Percentiles rank a stretch among this genome's conserved stretches.
Conservation (phyloP, 2,329 filamentous ascomycete genomes). For the Colletotrichum trifolii region DNA sequence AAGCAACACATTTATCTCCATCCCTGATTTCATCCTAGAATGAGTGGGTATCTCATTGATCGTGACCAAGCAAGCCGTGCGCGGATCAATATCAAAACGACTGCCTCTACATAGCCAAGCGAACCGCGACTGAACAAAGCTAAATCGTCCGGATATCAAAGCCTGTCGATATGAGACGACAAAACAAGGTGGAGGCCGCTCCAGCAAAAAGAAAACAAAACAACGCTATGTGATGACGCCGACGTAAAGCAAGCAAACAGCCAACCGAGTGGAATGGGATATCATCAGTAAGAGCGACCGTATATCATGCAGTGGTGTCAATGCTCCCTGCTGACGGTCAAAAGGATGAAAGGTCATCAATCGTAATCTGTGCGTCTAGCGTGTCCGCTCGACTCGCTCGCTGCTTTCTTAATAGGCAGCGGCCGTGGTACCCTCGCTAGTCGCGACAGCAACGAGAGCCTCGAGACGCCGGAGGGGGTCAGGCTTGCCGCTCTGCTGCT, state of each 20-base stretch:
- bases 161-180: slow-evolving; percentile 4
- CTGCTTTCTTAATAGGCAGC: slow-evolving; percentile 48
- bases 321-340: slow-evolving; percentile 20
- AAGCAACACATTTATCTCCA: slow-evolving; percentile 29
- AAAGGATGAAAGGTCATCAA: slow-evolving; percentile 26
- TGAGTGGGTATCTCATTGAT: slow-evolving; percentile 35
- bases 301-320: slow-evolving; percentile 17
- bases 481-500: slow-evolving; percentile 39
- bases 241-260: slow-evolving; percentile 19
- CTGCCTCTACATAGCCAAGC: slow-evolving; percentile 10
- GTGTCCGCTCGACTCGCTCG: neutral
- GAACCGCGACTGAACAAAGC: neutral
- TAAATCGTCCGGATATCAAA: slow-evolving; percentile 13
- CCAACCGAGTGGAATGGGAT: slow-evolving; percentile 25
- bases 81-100: slow-evolving; percentile 16
- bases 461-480: slow-evolving; percentile 53
- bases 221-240: slow-evolving; percentile 35
- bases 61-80: slow-evolving; percentile 27
- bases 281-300: slow-evolving; percentile 33
- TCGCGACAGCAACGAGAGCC: slow-evolving; percentile 57
- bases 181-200: slow-evolving; percentile 2
- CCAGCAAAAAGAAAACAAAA: slow-evolving; percentile 5
- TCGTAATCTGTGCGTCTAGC: slow-evolving; percentile 19
- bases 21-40: slow-evolving; percentile 18
- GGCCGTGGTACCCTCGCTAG: slow-evolving; percentile 55